A percentile compares a stretch with the other conserved stretches of the same genome.
Evolutionary conservation across 2,329 filamentous ascomycete species (phyloP).

Genomic region (Arthroderma sp.): DNA sequence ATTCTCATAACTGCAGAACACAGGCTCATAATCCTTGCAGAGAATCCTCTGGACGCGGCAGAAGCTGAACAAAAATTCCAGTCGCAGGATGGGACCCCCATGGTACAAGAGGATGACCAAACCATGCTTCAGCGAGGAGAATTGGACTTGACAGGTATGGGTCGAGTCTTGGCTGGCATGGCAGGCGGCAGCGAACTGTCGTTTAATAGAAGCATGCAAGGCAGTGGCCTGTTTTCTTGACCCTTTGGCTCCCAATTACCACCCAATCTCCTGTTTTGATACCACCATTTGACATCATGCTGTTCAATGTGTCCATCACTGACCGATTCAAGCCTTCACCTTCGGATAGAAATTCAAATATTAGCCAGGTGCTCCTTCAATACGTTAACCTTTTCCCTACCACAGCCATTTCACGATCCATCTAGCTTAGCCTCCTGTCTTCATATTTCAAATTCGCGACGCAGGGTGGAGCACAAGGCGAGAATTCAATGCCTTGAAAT

Average conservation of each 20-base stretch:
- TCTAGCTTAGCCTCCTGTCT: not conserved
- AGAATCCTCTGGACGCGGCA: conserved; percentile 20
- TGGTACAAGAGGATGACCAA: not conserved
- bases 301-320: not conserved
- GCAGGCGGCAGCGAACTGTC: conserved; percentile 20
- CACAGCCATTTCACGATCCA: not conserved
- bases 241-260: not conserved
- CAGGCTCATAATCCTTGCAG: conserved; percentile 29
- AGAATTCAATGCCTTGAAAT: conserved; percentile 40
- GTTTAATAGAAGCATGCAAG: conserved; percentile 21
- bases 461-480: conserved; percentile 44
- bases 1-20: conserved; percentile 33
- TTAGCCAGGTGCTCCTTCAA: not conserved
- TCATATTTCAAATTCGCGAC: conserved; percentile 28
- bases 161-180: conserved; percentile 36
- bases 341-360: not conserved
- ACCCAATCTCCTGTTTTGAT: not conserved
- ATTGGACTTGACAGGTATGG: conserved; percentile 39
- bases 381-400: not conserved
- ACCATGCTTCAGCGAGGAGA: conserved; percentile 31
- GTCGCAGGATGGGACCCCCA: conserved; percentile 6
- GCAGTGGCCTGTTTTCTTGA: not conserved
- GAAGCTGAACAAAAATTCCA: conserved; percentile 9
- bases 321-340: not conserved
- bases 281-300: not conserved